Evolutionary conservation across 345 rosid species (phyloP).

Genomic region (Hirschfeldia incana): DNA sequence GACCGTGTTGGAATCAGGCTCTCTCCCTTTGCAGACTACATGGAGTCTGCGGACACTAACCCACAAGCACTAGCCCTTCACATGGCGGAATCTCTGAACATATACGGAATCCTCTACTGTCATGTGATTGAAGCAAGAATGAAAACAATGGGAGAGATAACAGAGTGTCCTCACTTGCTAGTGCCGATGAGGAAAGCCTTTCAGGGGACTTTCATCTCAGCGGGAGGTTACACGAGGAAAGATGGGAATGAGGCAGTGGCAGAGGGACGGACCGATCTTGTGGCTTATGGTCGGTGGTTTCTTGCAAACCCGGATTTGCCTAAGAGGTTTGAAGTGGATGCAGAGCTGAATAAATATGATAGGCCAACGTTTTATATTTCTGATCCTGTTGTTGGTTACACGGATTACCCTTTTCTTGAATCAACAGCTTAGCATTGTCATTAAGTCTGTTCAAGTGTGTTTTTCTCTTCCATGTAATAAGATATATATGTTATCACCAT

Average conservation of each 20-base stretch:
- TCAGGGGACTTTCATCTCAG: slow-evolving; percentile 59
- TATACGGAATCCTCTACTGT: slow-evolving; percentile 58
- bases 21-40: slow-evolving; percentile 56
- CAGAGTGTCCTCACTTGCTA: slow-evolving; percentile 41
- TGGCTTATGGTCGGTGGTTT: slow-evolving; percentile 60
- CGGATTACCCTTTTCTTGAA: slow-evolving; percentile 71
- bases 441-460: not conserved
- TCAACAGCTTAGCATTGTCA: slow-evolving; percentile 13
- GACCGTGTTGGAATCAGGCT: slow-evolving; percentile 69
- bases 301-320: slow-evolving; percentile 79
- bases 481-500: no score
- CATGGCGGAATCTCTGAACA: slow-evolving; percentile 64
- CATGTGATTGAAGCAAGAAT: slow-evolving; percentile 73
- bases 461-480: no score
- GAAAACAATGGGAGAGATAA: slow-evolving; percentile 37
- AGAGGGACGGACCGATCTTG: slow-evolving; percentile 52
- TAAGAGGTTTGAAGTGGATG: slow-evolving; percentile 56
- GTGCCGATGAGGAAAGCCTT: slow-evolving; percentile 67
- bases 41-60: slow-evolving; percentile 61
- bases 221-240: slow-evolving; percentile 58
- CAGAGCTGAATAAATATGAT: slow-evolving; percentile 56
- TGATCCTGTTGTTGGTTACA: slow-evolving; percentile 52
- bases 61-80: slow-evolving; percentile 60
- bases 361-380: slow-evolving; percentile 50
- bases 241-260: slow-evolving; percentile 56